Evolutionary conservation across 148 eudicot genomes (phyloP), one percentile per base, ranked within the genome.

Genomic region (Rhododendron simsii): DNA sequence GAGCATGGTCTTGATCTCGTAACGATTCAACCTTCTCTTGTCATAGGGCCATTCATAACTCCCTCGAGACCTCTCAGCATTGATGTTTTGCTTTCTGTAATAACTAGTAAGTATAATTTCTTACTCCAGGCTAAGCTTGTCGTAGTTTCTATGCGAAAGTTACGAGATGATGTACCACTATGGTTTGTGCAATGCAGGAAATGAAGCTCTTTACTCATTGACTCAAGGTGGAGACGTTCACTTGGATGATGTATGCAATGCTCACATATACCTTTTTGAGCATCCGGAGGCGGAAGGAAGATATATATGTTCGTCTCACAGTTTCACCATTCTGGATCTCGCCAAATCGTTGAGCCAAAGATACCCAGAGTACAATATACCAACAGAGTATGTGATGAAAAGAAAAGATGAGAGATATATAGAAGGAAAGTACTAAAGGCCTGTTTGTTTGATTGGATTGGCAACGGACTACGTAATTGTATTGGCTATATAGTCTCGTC

Each of bases 291-390:
- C 90, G 15, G 23, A 87, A 37, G 90, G 90, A 50, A 84, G 90
- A 84, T 89, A 89, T 73, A 89, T 89, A 26, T 89, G 90, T 85
- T 89, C 86, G 65, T 87, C 88, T 79, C 81, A 83, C 11, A 41
- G 44, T 67, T 80, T 84, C 48, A 86, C 83, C 63, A 87, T 86
- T 21, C 23, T 77, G 39, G 85, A 86, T 5, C 86, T 89, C 50
- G 87, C 90, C 21, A 50, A 84, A 6, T 80, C 86, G 0, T 48
- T 89, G 20, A 86, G 81, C 59, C 55, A 20, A 48, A 84, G 85
- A 84, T 89, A 89, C 61, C 88, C 90, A 0, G 76, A 57, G 39
- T 63, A 80, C 71, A 45, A 84, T 5, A 80, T 89, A 23, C 90
- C 87, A 23, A 74, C 81, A 57, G 55, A 80, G 90, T 89, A 88